Base-by-base conservation (phyloP, 2,329 filamentous ascomycete species). In the Epichloe brachyelytri region DNA sequence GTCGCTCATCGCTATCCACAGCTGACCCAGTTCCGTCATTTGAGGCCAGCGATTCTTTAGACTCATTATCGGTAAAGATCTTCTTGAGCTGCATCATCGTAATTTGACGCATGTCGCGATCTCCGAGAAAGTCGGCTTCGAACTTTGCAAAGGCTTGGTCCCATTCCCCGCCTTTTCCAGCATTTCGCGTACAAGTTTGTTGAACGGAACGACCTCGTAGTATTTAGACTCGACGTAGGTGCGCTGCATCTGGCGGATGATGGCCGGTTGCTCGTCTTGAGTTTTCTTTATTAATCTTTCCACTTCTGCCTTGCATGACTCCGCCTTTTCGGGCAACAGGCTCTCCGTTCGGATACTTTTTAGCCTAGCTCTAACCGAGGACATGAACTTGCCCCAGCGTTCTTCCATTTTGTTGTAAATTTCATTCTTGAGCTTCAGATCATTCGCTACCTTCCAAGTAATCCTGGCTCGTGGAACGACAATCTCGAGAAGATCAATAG, bases 371-470 rank as follows among this genome's bases (percentile, higher is more conserved):
- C 85, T 87, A 49, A 98, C 88, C 0, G 91, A 95, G 19, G 78
- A 68, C 75, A 95, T 95, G 69, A 96, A 98, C 20, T 83, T 82
- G 56, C 81, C 82, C 70, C 95, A 83, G 37, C 88, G 82, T 49
- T 88, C 83, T 62, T 95, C 87, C 54, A 85, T 86, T 62, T 83
- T 85, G 20, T 74, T 75, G 63, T 87, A 98, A 34, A 95, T 82
- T 22, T 95, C 88, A 59, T 98, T 98, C 66, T 95, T 95, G 59
- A 98, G 77, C 57, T 78, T 85, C 46, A 98, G 71, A 63, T 98
- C 93, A 56, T 94, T 86, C 58, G 95, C 91, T 26, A 98, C 93
- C 65, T 96, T 97, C 91, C 94, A 98, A 0, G 91, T 96, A 48
- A 98, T 86, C 51, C 87, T 81, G 26, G 89, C 82, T 51, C 90